phyloP scores from a whole-genome alignment of 2,329 filamentous ascomycete genomes.

The Epichloe sibirici region DNA sequence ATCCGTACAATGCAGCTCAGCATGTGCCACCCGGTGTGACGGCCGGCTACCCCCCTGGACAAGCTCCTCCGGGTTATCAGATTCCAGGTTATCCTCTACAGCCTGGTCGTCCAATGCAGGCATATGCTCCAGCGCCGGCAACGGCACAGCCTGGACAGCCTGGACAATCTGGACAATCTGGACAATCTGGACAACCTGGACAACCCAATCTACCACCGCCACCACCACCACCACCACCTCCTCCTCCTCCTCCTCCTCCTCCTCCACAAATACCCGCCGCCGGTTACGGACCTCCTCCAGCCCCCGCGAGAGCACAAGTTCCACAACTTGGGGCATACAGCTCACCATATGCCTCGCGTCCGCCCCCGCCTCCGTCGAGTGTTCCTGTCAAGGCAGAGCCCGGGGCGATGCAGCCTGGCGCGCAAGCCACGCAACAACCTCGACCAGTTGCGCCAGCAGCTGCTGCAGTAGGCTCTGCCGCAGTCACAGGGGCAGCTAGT shows the following conservation, averaged over 20 bases:
- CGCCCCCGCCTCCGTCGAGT: slow-evolving; percentile 18
- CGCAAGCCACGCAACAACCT: slow-evolving; percentile 9
- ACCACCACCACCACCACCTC: neutral
- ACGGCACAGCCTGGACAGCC: slow-evolving; percentile 11
- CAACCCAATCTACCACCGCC: slow-evolving; percentile 6
- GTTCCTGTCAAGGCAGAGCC: slow-evolving; percentile 19
- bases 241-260: neutral
- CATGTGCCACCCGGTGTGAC: slow-evolving; percentile 21
- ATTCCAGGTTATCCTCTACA: slow-evolving; percentile 21
- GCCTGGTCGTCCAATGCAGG: slow-evolving; percentile 19
- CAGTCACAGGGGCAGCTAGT: slow-evolving; percentile 3
- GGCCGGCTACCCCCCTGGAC: slow-evolving; percentile 20
- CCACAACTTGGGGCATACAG: slow-evolving; percentile 23
- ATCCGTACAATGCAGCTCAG: slow-evolving; percentile 21
- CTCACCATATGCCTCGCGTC: slow-evolving; percentile 25
- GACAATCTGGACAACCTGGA: slow-evolving; percentile 9
- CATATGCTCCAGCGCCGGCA: slow-evolving; percentile 10
- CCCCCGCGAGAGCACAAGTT: slow-evolving; percentile 21
- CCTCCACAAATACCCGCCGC: slow-evolving; percentile 15
- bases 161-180: slow-evolving; percentile 11
- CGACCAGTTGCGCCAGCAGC: slow-evolving; percentile 7
- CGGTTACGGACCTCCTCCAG: slow-evolving; percentile 24
- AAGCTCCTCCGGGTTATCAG: slow-evolving; percentile 23
- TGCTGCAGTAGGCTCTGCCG: neutral
- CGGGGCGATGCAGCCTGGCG: slow-evolving; percentile 9